Evolutionary conservation across 2,329 filamentous ascomycete species (phyloP), one percentile per base, ranked within the genome.

Genomic region (Alternaria solani): DNA sequence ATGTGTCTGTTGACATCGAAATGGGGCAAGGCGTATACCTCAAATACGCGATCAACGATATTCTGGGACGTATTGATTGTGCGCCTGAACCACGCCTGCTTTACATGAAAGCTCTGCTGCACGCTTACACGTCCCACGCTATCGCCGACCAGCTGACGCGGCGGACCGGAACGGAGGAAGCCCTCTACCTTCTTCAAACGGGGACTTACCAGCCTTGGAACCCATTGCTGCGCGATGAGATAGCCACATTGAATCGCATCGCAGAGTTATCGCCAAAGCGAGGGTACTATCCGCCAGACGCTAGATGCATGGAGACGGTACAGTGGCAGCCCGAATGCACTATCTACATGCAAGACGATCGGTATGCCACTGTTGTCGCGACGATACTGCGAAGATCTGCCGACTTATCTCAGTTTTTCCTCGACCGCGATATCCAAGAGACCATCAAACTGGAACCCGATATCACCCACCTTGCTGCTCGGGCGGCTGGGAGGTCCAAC

Each of bases 151-250:
- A 79, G 0, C 78, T 91, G 0, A 90, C 88, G 0, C 77, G 81
- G 0, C 79, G 82, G 0, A 90, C 87, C 0, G 89, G 89, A 0
- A 84, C 82, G 0, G 88, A 91, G 67, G 87, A 90, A 71, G 83
- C 87, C 0, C 59, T 88, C 0, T 73, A 80, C 2, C 81, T 80
- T 28, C 75, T 90, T 0, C 66, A 73, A 3, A 86, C 86, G 0
- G 85, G 83, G 0, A 73, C 75, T 2, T 84, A 82, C 34, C 83
- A 85, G 34, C 76, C 76, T 3, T 76, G 74, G 73, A 61, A 20
- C 9, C 66, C 70, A 1, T 43, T 78, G 2, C 14, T n/a, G 4
- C 2, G 18, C 0, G 25, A 34, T 0, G 18, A 47, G 7, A 11
- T 64, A 4, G 11, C 41, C 0, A 57, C 72, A 1, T 30, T 76